Evolutionary conservation across 371 early-diverging fungal species (phyloP), one percentile per base, ranked within the genome.

Genomic region (Mucor mucedo): DNA sequence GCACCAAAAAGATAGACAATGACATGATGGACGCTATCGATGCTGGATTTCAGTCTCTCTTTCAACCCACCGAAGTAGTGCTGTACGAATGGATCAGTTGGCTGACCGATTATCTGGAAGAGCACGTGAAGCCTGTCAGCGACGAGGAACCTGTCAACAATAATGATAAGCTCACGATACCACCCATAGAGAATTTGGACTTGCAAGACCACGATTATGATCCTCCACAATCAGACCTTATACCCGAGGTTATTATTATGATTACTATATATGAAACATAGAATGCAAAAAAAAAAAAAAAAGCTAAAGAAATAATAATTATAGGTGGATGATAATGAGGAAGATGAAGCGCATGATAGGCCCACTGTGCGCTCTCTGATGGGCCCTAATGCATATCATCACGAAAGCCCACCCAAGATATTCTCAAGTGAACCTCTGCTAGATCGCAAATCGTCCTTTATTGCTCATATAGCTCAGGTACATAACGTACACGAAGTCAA

Each of bases 401-500:
- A 16, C 16, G 72, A 65, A 30, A 60, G 44, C n/a, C 65, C 62
- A 39, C 78, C 78, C 50, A 58, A 53, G n/a, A 76, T 78, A 40
- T 80, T 70, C 60, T 84, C 76, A 30, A 74, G 66, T 27, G 69
- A 73, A n/a, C 78, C 87, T 2, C 63, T 94, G 9, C 79, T 89
- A n/a, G 93, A 94, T 72, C 89, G 94, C 33, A 93, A 93, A 72
- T 91, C 91, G 10, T 80, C 89, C 1, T 97, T 97, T 81, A 79
- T 94, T 1, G 96, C 92, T 0, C 94, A 95, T 64, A 82, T 89
- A 32, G 92, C 95, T 0, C 60, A 73, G 2, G 90, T 97, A 1
- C 71, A 62, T 2, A 82, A 70, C 30, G 70, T 81, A 2, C 74
- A 76, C 11, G 84, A 94, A 55, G 90, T 91, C 2, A 75, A 84